phyloP scores from a whole-genome alignment of 2,329 filamentous ascomycete genomes.

The Hypoxylon sp. region DNA sequence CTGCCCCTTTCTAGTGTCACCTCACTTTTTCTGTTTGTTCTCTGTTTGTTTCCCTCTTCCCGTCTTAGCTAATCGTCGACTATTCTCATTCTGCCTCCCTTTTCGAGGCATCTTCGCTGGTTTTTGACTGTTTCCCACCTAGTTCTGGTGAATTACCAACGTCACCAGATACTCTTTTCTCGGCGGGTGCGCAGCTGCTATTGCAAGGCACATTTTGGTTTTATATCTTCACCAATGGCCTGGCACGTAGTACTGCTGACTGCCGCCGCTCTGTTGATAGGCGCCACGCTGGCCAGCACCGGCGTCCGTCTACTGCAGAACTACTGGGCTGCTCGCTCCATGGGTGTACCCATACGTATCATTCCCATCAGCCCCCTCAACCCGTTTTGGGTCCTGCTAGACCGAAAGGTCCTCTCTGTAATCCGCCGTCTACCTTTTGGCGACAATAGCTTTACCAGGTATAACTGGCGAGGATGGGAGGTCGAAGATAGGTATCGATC shows the following conservation, averaged over 20 bases:
- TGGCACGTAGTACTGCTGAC: slow-evolving; percentile 13
- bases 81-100: background rate
- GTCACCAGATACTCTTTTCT: slow-evolving; percentile 15
- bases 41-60: background rate
- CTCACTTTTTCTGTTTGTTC: background rate
- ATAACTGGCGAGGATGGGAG: slow-evolving; percentile 48
- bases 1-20: background rate
- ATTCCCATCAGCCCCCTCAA: slow-evolving; percentile 54
- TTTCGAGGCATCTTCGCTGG: background rate
- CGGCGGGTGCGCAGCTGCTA: slow-evolving; percentile 3
- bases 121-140: background rate
- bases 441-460: slow-evolving; percentile 49
- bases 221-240: slow-evolving; percentile 20
- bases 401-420: slow-evolving; percentile 45
- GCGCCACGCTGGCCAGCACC: slow-evolving; percentile 4
- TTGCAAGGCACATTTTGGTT: slow-evolving; percentile 7
- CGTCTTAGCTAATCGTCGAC: background rate
- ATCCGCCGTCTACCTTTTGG: slow-evolving; percentile 48
- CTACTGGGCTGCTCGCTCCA: slow-evolving; percentile 47
- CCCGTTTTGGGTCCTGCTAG: slow-evolving; percentile 52
- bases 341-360: slow-evolving; percentile 53
- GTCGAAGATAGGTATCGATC: slow-evolving; percentile 41
- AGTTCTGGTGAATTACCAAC: slow-evolving; percentile 3
- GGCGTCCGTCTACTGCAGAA: slow-evolving; percentile 31
- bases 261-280: slow-evolving; percentile 8